Conservation (phyloP, 495 filamentous ascomycete genomes). For the Chlorociboria aeruginascens region DNA sequence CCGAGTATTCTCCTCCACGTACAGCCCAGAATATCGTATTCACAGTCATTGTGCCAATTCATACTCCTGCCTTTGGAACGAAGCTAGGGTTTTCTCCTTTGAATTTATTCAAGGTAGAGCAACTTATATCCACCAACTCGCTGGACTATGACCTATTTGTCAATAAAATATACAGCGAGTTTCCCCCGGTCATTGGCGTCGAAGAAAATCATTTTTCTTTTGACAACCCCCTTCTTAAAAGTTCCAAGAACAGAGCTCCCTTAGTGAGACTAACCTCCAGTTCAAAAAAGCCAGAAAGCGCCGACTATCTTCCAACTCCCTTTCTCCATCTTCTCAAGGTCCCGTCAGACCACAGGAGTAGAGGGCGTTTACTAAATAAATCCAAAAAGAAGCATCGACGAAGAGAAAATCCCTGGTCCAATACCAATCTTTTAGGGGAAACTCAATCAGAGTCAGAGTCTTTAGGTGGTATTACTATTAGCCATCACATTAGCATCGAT, state of each 20-base stretch:
- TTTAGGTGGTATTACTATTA: constrained; percentile 11
- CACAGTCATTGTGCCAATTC: constrained; percentile 32
- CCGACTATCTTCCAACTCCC: neutral
- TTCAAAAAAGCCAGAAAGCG: neutral
- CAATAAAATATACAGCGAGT: constrained; percentile 31
- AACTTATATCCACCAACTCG: constrained; percentile 31
- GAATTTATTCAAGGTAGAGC: constrained; percentile 36
- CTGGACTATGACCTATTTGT: constrained; percentile 31
- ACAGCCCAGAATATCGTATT: constrained; percentile 30
- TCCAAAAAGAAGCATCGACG: neutral
- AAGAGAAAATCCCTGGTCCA: neutral
- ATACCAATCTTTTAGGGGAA: constrained; percentile 8
- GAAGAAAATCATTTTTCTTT: neutral
- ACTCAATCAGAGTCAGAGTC: neutral
- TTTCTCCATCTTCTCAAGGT: neutral
- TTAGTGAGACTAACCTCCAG: neutral
- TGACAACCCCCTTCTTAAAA: neutral
- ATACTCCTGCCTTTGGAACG: constrained; percentile 21
- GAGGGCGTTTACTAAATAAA: neutral
- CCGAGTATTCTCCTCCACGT: constrained; percentile 14
- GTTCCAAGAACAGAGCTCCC: neutral
- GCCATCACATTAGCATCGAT: constrained; percentile 7
- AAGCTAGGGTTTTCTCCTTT: constrained; percentile 33
- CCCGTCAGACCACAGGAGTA: neutral
- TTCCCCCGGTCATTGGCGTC: constrained; percentile 24